Percentiles rank a stretch among this genome's conserved stretches.
These are phyloP conservation scores for Laburnicola sp. DNA, from an alignment of 2,329 filamentous ascomycete species.

Conservation along the genomic window DNA sequence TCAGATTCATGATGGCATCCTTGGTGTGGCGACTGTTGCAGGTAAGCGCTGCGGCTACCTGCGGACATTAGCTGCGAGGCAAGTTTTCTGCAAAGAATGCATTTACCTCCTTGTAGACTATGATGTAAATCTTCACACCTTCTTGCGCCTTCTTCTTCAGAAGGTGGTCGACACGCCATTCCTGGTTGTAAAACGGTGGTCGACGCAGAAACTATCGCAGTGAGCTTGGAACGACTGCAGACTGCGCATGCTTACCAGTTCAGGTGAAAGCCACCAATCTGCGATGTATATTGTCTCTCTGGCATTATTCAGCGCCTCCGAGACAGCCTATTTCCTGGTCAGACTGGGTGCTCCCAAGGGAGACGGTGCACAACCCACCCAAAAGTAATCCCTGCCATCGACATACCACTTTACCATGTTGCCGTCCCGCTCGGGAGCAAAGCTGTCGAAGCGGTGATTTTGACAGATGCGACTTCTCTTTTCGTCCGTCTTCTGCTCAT, in stretches of 20 bases:
- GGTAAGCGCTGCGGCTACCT: slow-evolving; percentile 61
- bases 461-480: slow-evolving; percentile 75
- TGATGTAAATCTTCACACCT: slow-evolving; percentile 91
- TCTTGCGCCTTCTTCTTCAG: slow-evolving; percentile 87
- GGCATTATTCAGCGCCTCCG: slow-evolving; percentile 83
- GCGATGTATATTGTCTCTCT: slow-evolving; percentile 93
- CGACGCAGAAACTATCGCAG: slow-evolving; percentile 68
- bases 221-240: slow-evolving; percentile 4
- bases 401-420: slow-evolving; percentile 97
- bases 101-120: slow-evolving; percentile 81
- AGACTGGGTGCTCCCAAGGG: not conserved
- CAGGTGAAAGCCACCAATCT: slow-evolving; percentile 96
- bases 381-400: slow-evolving; percentile 93
- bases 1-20: slow-evolving; percentile 77
- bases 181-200: slow-evolving; percentile 78
- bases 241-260: slow-evolving; percentile 53
- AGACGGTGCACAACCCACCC: slow-evolving; percentile 44
- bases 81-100: not conserved
- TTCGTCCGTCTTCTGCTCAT: slow-evolving; percentile 80
- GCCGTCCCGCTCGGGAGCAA: slow-evolving; percentile 80
- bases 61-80: not conserved
- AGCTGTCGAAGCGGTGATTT: slow-evolving; percentile 83
- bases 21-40: slow-evolving; percentile 96
- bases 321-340: slow-evolving; percentile 63
- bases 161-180: slow-evolving; percentile 84